Evolutionary conservation across 2,329 filamentous ascomycete species (phyloP).

Genomic region (Phyllachora maydis): DNA sequence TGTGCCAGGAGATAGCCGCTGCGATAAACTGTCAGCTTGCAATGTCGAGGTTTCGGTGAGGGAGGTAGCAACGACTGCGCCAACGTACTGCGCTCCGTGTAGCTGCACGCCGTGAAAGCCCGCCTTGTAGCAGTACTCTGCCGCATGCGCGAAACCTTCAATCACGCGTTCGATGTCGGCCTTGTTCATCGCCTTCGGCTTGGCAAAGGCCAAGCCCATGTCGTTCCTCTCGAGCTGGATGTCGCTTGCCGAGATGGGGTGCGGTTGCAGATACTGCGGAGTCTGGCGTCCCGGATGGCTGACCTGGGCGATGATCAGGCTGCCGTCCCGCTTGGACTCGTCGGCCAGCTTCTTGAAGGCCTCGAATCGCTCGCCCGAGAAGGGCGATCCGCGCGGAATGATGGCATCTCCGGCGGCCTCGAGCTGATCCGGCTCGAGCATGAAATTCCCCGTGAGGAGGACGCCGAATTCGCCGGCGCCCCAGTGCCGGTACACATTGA

Average conservation of each 20-base stretch:
- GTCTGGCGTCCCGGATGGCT: slow-evolving; percentile 40
- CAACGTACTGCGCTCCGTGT: slow-evolving; percentile 32
- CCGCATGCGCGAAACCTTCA: slow-evolving; percentile 38
- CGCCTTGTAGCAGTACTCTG: slow-evolving; percentile 38
- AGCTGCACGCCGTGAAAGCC: slow-evolving; percentile 33
- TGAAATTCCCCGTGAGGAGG: slow-evolving; percentile 9
- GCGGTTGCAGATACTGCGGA: slow-evolving; percentile 9
- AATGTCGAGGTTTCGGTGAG: too few species aligned
- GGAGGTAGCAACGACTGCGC: too few species aligned
- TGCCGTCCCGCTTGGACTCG: slow-evolving; percentile 33
- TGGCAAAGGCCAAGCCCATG: slow-evolving; percentile 14
- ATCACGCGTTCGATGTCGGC: slow-evolving; percentile 34
- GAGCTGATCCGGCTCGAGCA: slow-evolving; percentile 38
- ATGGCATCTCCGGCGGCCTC: slow-evolving; percentile 35
- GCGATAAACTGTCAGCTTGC: too few species aligned
- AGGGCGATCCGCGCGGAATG: slow-evolving; percentile 28
- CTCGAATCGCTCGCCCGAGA: slow-evolving; percentile 37
- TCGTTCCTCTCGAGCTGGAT: slow-evolving; percentile 1
- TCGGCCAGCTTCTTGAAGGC: slow-evolving; percentile 34
- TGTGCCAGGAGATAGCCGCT: slow-evolving; percentile 30
- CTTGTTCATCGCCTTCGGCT: slow-evolving; percentile 28
- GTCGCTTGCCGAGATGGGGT: slow-evolving; percentile 14
- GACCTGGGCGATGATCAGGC: slow-evolving; percentile 38
- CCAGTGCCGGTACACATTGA: slow-evolving; percentile 39
- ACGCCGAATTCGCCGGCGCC: slow-evolving; percentile 27